These are phyloP conservation scores for Eucalyptus curtisii DNA, from an alignment of 345 rosid species.

Conservation along the genomic window DNA sequence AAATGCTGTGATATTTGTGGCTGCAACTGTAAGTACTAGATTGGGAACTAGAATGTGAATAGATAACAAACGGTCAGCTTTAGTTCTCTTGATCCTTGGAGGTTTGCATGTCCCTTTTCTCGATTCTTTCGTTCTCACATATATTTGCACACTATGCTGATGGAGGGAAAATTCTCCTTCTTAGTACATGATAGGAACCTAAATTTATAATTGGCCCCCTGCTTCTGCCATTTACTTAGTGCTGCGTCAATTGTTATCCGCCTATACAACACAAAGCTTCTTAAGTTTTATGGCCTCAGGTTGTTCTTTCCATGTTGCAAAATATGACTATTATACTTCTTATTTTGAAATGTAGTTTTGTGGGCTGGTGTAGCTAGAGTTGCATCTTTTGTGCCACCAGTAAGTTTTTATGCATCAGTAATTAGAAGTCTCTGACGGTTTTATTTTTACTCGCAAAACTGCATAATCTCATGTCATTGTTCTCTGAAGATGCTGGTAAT, in stretches of 20 bases:
- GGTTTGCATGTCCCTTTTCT: background rate
- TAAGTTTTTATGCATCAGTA: background rate
- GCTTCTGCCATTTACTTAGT: background rate
- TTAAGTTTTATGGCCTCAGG: background rate
- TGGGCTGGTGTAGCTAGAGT: background rate
- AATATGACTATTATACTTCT: background rate
- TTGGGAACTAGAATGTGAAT: background rate
- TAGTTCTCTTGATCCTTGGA: background rate
- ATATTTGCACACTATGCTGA: background rate
- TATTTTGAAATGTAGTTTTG: background rate
- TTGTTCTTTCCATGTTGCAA: background rate
- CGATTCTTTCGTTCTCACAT: background rate
- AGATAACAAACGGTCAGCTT: background rate
- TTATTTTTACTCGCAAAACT: background rate
- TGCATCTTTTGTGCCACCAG: background rate
- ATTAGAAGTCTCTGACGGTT: background rate
- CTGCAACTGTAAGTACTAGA: slow-evolving; percentile 84
- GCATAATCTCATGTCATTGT: background rate
- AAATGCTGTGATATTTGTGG: slow-evolving; percentile 75
- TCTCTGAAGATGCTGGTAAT: background rate
- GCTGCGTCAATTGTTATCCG: background rate
- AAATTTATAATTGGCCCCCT: background rate
- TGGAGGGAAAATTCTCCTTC: background rate
- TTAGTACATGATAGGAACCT: background rate
- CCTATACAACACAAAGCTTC: background rate